phyloP scores from a whole-genome alignment of 2,329 filamentous ascomycete species.

The Laburnicola sp. region DNA sequence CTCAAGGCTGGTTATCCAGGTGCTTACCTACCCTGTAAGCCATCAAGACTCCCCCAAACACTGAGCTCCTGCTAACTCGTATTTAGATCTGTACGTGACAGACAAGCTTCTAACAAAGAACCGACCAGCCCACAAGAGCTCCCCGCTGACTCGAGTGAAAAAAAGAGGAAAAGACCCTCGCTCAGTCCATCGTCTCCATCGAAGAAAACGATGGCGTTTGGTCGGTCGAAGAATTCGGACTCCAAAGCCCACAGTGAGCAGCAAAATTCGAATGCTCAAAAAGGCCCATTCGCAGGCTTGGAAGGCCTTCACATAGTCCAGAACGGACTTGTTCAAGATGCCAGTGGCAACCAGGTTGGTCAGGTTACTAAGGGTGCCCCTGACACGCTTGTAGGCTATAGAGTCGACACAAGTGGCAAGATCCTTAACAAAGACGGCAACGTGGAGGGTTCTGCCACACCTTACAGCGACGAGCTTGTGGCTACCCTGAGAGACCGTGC shows the following conservation, averaged over 20 bases:
- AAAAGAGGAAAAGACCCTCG: conserved; percentile 39
- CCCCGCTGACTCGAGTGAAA: conserved; percentile 35
- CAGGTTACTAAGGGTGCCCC: too few relatives aligned
- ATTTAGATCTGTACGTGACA: conserved; percentile 39
- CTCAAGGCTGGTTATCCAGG: conserved; percentile 31
- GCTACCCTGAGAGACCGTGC: conserved; percentile 27
- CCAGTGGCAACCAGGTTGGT: too few relatives aligned
- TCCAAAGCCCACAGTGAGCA: not conserved
- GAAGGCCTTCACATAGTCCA: too few relatives aligned
- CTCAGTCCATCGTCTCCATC: conserved; percentile 21
- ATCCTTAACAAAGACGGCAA: not conserved
- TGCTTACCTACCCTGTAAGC: conserved; percentile 38
- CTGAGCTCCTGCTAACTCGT: not conserved
- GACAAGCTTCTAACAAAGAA: conserved; percentile 26
- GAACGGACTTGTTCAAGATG: too few relatives aligned
- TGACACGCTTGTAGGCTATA: too few relatives aligned
- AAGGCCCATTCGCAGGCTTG: not conserved
- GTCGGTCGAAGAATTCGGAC: not conserved
- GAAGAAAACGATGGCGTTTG: conserved; percentile 14
- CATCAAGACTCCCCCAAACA: not conserved
- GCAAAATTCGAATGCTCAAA: too few relatives aligned
- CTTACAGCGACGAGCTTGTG: conserved; percentile 2
- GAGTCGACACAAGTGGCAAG: too few relatives aligned
- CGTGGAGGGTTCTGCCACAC: conserved; percentile 12
- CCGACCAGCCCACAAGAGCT: conserved; percentile 31